These are phyloP conservation scores for Corniculantispora saksenae DNA, from an alignment of 2,329 filamentous ascomycete species.

Conservation along the genomic window DNA sequence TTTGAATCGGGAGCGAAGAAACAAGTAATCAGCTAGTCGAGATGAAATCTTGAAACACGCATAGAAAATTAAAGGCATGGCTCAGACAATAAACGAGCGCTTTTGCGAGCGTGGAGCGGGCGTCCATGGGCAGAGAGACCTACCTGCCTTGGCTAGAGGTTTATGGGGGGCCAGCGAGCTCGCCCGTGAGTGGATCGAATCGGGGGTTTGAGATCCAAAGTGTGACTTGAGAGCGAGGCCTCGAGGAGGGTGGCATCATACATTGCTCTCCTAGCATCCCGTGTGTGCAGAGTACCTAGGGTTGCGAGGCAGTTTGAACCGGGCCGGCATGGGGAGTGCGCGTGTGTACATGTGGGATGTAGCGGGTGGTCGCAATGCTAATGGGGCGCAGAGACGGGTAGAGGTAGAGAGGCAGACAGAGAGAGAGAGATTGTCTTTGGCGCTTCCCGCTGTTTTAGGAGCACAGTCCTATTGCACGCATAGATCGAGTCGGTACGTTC, in stretches of 20 bases:
- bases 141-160: not conserved
- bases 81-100: not conserved
- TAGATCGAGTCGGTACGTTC: not conserved
- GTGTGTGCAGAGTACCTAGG: not conserved
- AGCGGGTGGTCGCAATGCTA: not conserved
- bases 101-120: not conserved
- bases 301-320: too few species aligned
- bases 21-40: not conserved
- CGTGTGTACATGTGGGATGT: not conserved
- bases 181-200: slow-evolving; percentile 11
- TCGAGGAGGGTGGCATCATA: not conserved
- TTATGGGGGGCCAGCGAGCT: too few species aligned
- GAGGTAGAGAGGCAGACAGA: too few species aligned
- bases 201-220: slow-evolving; percentile 6
- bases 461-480: not conserved
- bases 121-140: not conserved
- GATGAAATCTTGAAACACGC: not conserved
- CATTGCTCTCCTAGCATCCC: not conserved
- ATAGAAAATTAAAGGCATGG: not conserved
- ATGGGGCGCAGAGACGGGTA: not conserved
- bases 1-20: not conserved
- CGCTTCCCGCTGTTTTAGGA: too few species aligned
- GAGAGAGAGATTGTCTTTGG: too few species aligned
- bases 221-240: slow-evolving; percentile 5
- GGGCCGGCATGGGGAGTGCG: too few species aligned